These are phyloP conservation scores for Hanseniaspora thailandica DNA, from an alignment of 805 yeast genomes.

Conservation along the genomic window DNA sequence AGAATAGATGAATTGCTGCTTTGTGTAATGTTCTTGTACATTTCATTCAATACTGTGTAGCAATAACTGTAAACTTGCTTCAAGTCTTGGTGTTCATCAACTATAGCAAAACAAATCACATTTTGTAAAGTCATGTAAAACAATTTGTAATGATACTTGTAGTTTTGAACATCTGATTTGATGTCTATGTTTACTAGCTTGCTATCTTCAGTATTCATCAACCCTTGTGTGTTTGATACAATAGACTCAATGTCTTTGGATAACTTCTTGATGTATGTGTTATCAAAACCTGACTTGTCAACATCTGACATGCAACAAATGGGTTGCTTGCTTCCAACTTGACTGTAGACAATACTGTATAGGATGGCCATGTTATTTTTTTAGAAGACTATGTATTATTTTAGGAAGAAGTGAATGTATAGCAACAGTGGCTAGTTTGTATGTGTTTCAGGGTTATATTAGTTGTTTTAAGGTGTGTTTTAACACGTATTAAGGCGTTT, in stretches of 20 bases:
- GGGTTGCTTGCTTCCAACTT: conserved; percentile 10
- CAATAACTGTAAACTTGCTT: conserved; percentile 11
- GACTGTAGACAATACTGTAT: conserved; percentile 12
- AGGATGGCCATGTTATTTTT: conserved; percentile 5
- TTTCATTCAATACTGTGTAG: conserved; percentile 7
- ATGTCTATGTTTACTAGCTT: conserved; percentile 14
- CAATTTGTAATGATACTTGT: conserved; percentile 9
- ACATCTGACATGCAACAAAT: conserved; percentile 13
- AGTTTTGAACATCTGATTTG: conserved; percentile 14
- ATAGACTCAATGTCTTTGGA: conserved; percentile 8
- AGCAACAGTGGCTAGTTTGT: neutral
- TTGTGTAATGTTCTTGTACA: neutral
- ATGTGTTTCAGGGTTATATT: neutral
- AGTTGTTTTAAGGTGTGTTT: neutral
- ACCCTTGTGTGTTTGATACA: conserved; percentile 3
- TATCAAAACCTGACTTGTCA: conserved; percentile 13
- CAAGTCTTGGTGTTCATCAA: conserved; percentile 2
- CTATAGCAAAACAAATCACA: conserved; percentile 10
- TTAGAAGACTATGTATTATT: neutral
- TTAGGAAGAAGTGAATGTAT: too few relatives aligned
- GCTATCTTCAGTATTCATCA: conserved; percentile 8
- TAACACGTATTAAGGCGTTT: neutral
- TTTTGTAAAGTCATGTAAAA: conserved; percentile 12
- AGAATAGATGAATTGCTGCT: conserved; percentile 3
- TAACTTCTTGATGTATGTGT: conserved; percentile 1